Base-by-base conservation (phyloP, 169 alveolate species). In the Babesia ovis region DNA sequence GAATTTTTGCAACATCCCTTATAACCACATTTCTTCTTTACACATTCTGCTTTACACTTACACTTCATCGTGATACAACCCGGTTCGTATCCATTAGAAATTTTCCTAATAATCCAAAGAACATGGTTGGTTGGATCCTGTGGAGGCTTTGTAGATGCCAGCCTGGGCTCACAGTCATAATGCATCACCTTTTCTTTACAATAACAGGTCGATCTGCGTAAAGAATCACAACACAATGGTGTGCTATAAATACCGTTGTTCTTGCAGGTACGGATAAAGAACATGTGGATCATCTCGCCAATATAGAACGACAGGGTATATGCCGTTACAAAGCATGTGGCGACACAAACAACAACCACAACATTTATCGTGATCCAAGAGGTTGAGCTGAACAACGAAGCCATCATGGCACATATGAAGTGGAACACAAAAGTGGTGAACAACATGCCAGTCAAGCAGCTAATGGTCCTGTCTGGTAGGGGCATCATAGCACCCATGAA, bases 261-360 rank as follows among this genome's bases (percentile, higher is more conserved):
- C 0, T 43, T 5, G 27, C 74, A 64, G 22, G 41, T 14, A 3
- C 74, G 74, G 22, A 64, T 3, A 43, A 64, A 64, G 8, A 32
- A 46, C 8, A 50, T 23, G 64, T 42, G 3, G 14, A 50, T 48
- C 42, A 64, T 22, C 18, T 11, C 12, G 18, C 55, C 50, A 8
- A 35, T 31, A n/a, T 23, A 16, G 74, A 18, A 64, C 34, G 46
- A n/a, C 16, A 64, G 27, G 43, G 74, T 22, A 31, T 64, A 64
- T 25, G 61, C 74, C 5, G 51, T 18, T 0, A 48, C 1, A n/a
- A 29, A 64, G 4, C 39, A 64, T 11, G 51, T 14, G 16, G 31
- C 8, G 16, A 45, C 59, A 35, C 61, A 64, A 32, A n/a, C 16
- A 3, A 4, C 12, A 18, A 11, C n/a, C 4, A 59, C 54, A 29